Conservation (phyloP, 495 filamentous ascomycete species). For the Aspergillus hancockii region DNA sequence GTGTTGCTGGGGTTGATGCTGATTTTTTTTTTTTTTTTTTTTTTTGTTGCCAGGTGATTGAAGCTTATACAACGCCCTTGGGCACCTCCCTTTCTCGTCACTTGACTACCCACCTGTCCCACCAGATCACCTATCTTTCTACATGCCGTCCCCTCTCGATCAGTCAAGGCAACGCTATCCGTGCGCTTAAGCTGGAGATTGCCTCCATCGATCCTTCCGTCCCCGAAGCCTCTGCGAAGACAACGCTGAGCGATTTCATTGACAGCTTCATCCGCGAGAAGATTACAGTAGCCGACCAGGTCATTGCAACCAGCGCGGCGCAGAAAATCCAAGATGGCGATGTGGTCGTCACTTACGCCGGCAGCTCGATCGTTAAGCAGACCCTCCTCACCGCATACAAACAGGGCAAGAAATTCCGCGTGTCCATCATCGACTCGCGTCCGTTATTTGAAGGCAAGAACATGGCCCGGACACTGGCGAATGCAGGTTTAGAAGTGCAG, state of each 20-base stretch:
- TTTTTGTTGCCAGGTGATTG: slow-evolving; percentile 72
- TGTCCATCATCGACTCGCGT: slow-evolving; percentile 82
- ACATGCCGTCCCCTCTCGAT: slow-evolving; percentile 91
- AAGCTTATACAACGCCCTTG: slow-evolving; percentile 84
- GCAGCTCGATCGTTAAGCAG: slow-evolving; percentile 80
- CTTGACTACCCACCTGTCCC: slow-evolving; percentile 88
- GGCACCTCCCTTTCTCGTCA: slow-evolving; percentile 83
- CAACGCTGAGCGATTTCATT: slow-evolving; percentile 72
- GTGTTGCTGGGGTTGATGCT: slow-evolving; percentile 12
- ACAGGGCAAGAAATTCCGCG: slow-evolving; percentile 71
- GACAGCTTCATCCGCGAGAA: slow-evolving; percentile 89
- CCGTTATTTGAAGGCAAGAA: slow-evolving; percentile 79
- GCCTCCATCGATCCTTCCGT: slow-evolving; percentile 79
- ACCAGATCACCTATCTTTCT: slow-evolving; percentile 91
- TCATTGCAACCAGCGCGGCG: slow-evolving; percentile 74
- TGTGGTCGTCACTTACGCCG: slow-evolving; percentile 86
- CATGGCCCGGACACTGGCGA: slow-evolving; percentile 66
- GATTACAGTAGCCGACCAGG: slow-evolving; percentile 80
- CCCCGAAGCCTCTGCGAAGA: slow-evolving; percentile 76
- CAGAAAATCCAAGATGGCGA: slow-evolving; percentile 76
- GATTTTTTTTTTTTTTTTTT: background rate
- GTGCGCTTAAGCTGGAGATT: slow-evolving; percentile 88
- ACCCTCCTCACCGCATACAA: slow-evolving; percentile 71
- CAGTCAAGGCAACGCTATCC: slow-evolving; percentile 93
- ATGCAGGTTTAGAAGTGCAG: slow-evolving; percentile 69